phyloP scores from a whole-genome alignment of 441 rosid genomes.

The Metrosideros polymorpha region DNA sequence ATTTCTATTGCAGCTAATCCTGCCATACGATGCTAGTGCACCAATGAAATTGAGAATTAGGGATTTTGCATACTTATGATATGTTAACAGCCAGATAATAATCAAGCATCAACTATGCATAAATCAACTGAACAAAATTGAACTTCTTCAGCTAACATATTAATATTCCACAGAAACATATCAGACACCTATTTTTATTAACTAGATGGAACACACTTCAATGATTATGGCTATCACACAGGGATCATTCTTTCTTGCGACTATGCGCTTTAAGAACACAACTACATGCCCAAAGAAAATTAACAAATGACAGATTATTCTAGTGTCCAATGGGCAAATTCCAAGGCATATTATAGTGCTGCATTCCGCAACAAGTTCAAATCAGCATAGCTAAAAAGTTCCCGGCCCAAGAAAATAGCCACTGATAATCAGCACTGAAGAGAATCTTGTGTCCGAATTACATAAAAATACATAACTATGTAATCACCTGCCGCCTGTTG shows the following conservation, averaged over 20 bases:
- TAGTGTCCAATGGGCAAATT: neutral
- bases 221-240: neutral
- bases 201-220: neutral
- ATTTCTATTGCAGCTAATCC: conserved; percentile 94
- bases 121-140: neutral
- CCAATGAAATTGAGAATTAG: conserved; percentile 12
- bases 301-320: neutral
- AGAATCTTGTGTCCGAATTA: neutral
- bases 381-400: neutral
- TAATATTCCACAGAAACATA: neutral
- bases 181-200: neutral
- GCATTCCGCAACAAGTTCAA: neutral
- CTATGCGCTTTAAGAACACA: neutral
- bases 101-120: neutral
- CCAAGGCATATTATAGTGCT: neutral
- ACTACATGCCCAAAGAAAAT: neutral
- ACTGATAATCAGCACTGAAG: neutral
- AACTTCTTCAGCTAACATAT: neutral
- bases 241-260: neutral
- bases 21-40: conserved; percentile 95
- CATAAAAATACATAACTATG: neutral
- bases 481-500: conserved; percentile 83
- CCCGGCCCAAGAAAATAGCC: neutral
- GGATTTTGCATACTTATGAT: neutral
- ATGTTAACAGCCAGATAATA: neutral